A percentile compares a stretch with the other conserved stretches of the same genome.
phyloP scores from a whole-genome alignment of 23 red algal species.

The Agarophyton chilense region DNA sequence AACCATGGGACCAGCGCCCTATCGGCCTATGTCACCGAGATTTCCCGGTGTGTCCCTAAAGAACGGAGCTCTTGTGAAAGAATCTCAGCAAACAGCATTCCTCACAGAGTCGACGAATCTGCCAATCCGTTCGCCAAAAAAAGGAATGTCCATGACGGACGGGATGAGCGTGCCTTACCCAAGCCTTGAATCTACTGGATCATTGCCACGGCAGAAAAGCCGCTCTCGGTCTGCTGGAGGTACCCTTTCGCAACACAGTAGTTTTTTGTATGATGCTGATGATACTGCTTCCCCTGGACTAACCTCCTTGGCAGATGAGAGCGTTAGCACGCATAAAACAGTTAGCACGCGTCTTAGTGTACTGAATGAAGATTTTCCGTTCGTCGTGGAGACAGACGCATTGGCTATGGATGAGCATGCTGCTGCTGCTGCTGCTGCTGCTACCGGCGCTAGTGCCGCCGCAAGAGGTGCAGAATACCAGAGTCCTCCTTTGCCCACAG shows the following conservation, averaged over 20 bases:
- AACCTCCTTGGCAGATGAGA: slow-evolving; percentile 72
- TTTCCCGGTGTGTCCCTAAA: slow-evolving; percentile 41
- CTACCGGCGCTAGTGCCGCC: background rate
- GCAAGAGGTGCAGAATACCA: background rate
- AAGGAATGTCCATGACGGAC: slow-evolving; percentile 26
- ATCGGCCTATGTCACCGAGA: slow-evolving; percentile 9
- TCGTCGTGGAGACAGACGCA: slow-evolving; percentile 28
- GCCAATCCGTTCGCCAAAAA: background rate
- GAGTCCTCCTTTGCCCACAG: background rate
- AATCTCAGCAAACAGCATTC: background rate
- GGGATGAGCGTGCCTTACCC: background rate
- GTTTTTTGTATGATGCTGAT: slow-evolving; percentile 9
- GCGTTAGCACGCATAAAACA: slow-evolving; percentile 66
- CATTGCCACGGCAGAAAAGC: slow-evolving; percentile 6
- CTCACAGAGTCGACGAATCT: background rate
- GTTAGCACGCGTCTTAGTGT: slow-evolving; percentile 25
- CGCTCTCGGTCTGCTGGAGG: background rate
- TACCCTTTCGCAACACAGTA: slow-evolving; percentile 31
- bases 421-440: background rate
- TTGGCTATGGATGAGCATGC: background rate
- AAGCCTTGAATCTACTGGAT: background rate
- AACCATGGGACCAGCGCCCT: background rate
- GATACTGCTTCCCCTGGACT: slow-evolving; percentile 58
- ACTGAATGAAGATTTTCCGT: slow-evolving; percentile 17
- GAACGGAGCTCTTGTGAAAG: slow-evolving; percentile 29